Base-by-base conservation (phyloP, 2,329 filamentous ascomycete genomes). In the Phialophora chinensis region DNA sequence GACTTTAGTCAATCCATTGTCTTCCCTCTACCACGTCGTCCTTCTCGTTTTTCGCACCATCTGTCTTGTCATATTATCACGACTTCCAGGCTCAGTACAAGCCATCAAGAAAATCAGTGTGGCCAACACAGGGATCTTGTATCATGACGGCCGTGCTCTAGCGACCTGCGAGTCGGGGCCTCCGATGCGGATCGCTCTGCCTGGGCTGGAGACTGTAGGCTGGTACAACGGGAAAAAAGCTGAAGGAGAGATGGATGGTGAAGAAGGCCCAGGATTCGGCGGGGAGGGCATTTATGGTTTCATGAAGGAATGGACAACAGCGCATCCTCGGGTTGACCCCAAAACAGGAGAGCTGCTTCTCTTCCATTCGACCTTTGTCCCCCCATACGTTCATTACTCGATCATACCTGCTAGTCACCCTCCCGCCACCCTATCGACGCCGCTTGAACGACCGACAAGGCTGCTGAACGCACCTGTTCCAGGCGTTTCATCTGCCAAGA, bases 101-200 rank as follows among this genome's bases (percentile, higher is more conserved):
- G 78, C 79, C 6, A 86, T 91, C 73, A 89, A 86, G 72, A 88
- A 85, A 72, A 90, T 91, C 62, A 90, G 88, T 69, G 89, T 90
- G 14, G 88, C 88, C 3, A 92, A 91, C 68, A 92, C 89, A 3
- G 83, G 81, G 10, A 78, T 91, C 11, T 49, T 90, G 1, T 91
- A 86, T 70, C 89, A 91, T 71, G 88, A 91, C 72, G 88, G 88
- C 10, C 81, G 89, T 68, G 88, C 88, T 3, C 73, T 92, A 66
- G 89, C 89, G 3, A 88, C 87, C 0, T 91, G 89, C 69, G 89
- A 91, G 75, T 91, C 87, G 70, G 89, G 90, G 0, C 89, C 88
- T 2, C 89, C 89, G 0, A 87, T 91, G 73, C 81, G 89, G 29
- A 81, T 91, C 57, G 80, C 85, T 7, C 77, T 91, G 6, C 90